Base-by-base conservation (phyloP, 352 stramenopile species). In the Pythium monospermum region DNA sequence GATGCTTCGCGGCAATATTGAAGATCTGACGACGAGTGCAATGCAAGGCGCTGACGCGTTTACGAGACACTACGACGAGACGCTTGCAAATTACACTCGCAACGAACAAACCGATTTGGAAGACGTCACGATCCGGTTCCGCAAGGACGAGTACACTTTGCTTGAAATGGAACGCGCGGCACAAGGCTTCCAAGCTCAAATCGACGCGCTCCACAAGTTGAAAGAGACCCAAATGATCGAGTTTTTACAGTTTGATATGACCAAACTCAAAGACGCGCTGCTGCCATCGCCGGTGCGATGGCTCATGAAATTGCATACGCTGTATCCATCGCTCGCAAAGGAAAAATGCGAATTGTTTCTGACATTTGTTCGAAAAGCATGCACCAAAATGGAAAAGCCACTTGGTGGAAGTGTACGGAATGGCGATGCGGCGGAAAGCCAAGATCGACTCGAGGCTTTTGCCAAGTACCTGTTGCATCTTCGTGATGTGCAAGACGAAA, bases 101-200 rank as follows among this genome's bases (percentile, higher is more conserved):
- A 87, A 87, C 47, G 57, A 85, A 39, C 50, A 35, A 4, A 57
- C 81, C 19, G 55, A 73, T 28, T 86, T 87, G 49, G 71, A 83
- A 2, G 6, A 60, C 2, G 75, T 84, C 38, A 59, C 59, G 1
- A 27, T 49, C 15, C 56, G 58, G 7, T 87, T 87, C 36, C 62
- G 71, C 10, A 41, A 59, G 10, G 65, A 67, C 5, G 49, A 68
- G 18, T 90, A 90, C 43, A 63, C 61, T 0, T 40, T 86, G 0
- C 27, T 53, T 0, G 30, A 69, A 1, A 85, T 90, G 58, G 60
- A 67, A 37, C 31, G 54, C 0, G 71, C 84, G 15, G 53, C 71
- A 1, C 45, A 26, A 1, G 38, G 61, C 19, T 85, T 83, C 30
- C 65, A 66, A 6, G 15, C 61, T 3, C 66, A 86, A 59, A 71